Base-by-base conservation (phyloP, 805 yeast genomes). In the Hanseniaspora occidentalis region DNA sequence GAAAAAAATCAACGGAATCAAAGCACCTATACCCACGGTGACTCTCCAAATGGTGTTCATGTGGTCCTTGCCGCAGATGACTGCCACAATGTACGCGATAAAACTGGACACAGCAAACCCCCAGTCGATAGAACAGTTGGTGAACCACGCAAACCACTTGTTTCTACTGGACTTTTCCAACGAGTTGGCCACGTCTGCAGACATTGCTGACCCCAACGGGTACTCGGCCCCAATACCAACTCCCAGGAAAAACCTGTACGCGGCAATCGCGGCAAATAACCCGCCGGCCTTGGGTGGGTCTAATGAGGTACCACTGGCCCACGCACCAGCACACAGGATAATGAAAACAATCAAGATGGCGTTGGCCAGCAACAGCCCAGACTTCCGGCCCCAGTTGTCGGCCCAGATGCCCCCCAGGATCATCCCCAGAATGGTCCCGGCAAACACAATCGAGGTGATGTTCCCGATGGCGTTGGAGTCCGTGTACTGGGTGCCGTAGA, bases 181-280 rank as follows among this genome's bases (percentile, higher is more conserved):
- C 31, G 92, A 89, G 61, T 88, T 96, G 22, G 96, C 88, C 50
- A 94, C 84, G 25, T 94, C 94, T 18, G 88, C 92, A 10, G 95
- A 81, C 36, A 95, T 88, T 9, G 94, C 79, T 36, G 95, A 95
- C 56, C 37, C 44, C 11, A 94, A 80, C 36, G 96, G 95, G 56
- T 88, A 88, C 63, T 88, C 97, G 37, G 94, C 88, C 51, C 97
- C 97, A 51, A 88, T 83, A 52, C 88, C 94, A 47, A 84, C 66
- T 62, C 96, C 96, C 38, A 88, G 64, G 61, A 88, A 79, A 60
- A 83, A 84, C 59, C 96, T 72, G 58, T 80, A 84, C 9, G 79
- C 81, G 8, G 94, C 84, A 41, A 88, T 61, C 17, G 92, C 89
- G 14, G 85, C 79, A 46, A 88, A 74, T 67, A 86, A 43, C n/a